These are phyloP conservation scores for Cryptococcus deneoformans DNA, from an alignment of 1,284 basidiomycete species.

Conservation along the genomic window DNA sequence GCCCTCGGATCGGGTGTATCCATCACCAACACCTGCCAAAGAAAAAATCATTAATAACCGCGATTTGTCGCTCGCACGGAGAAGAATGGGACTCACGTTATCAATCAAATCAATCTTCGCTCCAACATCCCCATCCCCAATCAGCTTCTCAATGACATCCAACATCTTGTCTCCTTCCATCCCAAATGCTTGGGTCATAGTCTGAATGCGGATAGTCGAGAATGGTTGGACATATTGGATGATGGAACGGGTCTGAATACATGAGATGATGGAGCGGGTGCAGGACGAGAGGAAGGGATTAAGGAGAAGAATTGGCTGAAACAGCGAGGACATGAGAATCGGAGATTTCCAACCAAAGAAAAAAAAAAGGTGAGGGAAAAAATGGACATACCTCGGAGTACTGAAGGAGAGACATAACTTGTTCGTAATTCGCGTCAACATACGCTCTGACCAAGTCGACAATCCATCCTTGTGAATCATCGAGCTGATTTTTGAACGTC, in stretches of 20 bases:
- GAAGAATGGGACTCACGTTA: slow-evolving; percentile 16
- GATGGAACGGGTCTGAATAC: slow-evolving; percentile 31
- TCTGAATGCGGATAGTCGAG: slow-evolving; percentile 28
- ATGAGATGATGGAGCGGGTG: slow-evolving; percentile 13
- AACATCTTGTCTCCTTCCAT: slow-evolving; percentile 22
- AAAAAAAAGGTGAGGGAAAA: not conserved
- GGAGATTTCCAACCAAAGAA: not conserved
- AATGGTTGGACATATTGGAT: slow-evolving; percentile 44
- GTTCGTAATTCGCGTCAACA: slow-evolving; percentile 37
- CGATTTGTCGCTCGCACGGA: not conserved
- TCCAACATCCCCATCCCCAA: slow-evolving; percentile 23
- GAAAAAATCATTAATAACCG: not conserved
- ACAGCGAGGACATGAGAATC: too few species aligned
- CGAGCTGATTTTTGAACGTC: slow-evolving; percentile 31
- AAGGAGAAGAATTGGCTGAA: too few species aligned
- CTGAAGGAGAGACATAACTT: slow-evolving; percentile 25
- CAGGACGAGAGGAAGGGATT: slow-evolving; percentile 26
- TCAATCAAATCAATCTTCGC: slow-evolving; percentile 44
- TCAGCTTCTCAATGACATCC: slow-evolving; percentile 25
- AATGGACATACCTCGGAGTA: not conserved
- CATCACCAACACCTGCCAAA: slow-evolving; percentile 25
- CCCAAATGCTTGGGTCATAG: slow-evolving; percentile 38
- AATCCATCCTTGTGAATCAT: slow-evolving; percentile 35
- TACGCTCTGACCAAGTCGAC: slow-evolving; percentile 36
- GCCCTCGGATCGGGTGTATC: slow-evolving; percentile 22